Evolutionary conservation across 345 rosid genomes (phyloP), one percentile per base, ranked within the genome.

Genomic region (Arabidopsis suecica): DNA sequence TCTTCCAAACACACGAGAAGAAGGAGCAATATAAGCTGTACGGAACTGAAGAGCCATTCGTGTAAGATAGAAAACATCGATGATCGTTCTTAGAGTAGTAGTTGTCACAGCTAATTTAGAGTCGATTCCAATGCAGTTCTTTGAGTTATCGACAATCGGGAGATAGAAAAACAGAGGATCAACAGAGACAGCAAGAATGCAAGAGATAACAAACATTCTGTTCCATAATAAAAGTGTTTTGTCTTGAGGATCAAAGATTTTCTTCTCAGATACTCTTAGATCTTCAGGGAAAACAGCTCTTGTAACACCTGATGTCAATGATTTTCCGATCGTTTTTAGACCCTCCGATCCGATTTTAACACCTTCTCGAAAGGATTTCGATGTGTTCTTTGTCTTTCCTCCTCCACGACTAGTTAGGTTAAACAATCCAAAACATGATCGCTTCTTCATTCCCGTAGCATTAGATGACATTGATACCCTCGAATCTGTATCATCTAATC

Each of bases 211-310:
- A 51, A 51, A 51, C 57, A 51, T 22, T 51, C 33, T 23, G 10
- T 51, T 51, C 57, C 57, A 51, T 51, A 51, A 51, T 12, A 51
- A 51, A 51, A 51, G 57, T 51, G 57, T 51, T 23, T 23, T 51
- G 57, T 51, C 57, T 51, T 51, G 57, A 22, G 57, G 57, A 51
- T 51, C 57, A 51, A 51, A 51, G 32, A 51, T 51, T 23, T 51
- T 51, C 14, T 51, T 51, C 33, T 51, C 57, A 23, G 57, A 51
- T 5, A 51, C 57, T 51, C 30, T 51, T 4, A 51, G 57, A 51
- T 51, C 57, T 51, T 51, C 57, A 22, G 57, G 57, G n/a, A 51
- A 51, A 22, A 51, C 57, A 51, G 57, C 57, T 51, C 57, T 51
- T 23, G 57, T 22, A 0, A 51, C 57, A 22, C 32, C 57, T 51